Evolutionary conservation across 2,329 filamentous ascomycete species (phyloP), one percentile per base, ranked within the genome.

Genomic region (Aspergillus aculeatus): DNA sequence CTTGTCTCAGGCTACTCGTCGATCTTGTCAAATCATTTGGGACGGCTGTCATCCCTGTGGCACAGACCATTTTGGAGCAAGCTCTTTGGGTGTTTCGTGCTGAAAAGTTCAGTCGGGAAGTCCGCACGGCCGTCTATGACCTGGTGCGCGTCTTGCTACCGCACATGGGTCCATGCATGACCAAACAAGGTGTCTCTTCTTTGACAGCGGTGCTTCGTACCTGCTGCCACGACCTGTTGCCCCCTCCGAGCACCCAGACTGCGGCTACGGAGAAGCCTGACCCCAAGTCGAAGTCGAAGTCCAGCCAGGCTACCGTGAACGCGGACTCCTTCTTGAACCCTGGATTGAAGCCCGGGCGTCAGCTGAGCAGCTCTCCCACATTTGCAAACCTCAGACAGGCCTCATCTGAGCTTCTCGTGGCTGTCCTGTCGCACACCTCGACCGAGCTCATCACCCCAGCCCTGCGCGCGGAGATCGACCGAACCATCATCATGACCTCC

Each of bases 151-250:
- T 81, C 9, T 72, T 94, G 10, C 75, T 96, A 14, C 71, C 78
- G 2, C 73, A 87, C 0, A 80, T 85, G 38, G 92, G 91, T 0
- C 83, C 85, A 10, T 85, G 86, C 6, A 79, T 96, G 63, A 80
- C 85, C 6, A 92, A 89, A 68, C 74, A 85, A 14, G 83, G 85
- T 2, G 83, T 92, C 9, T 82, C 85, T 61, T 84, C 86, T 24
- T 76, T 96, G 4, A 78, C 82, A 3, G 75, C 81, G 12, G 74
- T 92, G 5, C 79, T 93, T 56, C 86, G 84, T 41, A 78, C 83
- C 29, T 92, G 88, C 71, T 96, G 92, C 74, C 80, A 85, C 50
- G 93, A 96, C 71, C 75, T 96, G 21, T 81, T 92, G 26, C 85
- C 77, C 4, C 60, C 69, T 10, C 71, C 78, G 68, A 65, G 76